These are phyloP conservation scores for Boletus reticuloceps DNA, from an alignment of 768 basidiomycete genomes.

Conservation along the genomic window DNA sequence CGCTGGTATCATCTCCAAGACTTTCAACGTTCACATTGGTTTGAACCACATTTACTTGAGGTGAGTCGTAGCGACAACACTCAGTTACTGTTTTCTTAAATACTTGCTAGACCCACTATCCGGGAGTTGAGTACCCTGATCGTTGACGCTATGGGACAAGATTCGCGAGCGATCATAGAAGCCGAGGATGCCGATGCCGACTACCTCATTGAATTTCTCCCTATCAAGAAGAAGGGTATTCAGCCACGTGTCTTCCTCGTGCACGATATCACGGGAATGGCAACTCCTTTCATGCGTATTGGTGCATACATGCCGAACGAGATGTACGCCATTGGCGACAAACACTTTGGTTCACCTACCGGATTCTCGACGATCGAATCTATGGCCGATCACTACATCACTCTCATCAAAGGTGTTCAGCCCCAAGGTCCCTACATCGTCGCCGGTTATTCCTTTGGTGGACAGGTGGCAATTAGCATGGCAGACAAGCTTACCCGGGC, in stretches of 20 bases:
- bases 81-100: not conserved
- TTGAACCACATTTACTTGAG: conserved; percentile 30
- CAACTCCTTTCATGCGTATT: conserved; percentile 32
- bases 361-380: conserved; percentile 30
- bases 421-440: conserved; percentile 27
- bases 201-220: conserved; percentile 29
- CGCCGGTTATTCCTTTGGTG: conserved; percentile 29
- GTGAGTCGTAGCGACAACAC: conserved; percentile 5
- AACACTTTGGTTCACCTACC: conserved; percentile 28
- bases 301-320: conserved; percentile 32
- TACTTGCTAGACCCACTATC: conserved; percentile 21
- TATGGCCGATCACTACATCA: conserved; percentile 32
- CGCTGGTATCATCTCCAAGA: conserved; percentile 28
- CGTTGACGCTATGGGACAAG: conserved; percentile 30
- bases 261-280: conserved; percentile 34
- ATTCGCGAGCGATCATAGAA: conserved; percentile 28
- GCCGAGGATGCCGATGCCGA: conserved; percentile 30
- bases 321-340: conserved; percentile 34
- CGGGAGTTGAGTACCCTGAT: conserved; percentile 26
- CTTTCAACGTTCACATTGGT: conserved; percentile 28
- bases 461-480: conserved; percentile 28
- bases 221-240: conserved; percentile 31
- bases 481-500: conserved; percentile 22
- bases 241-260: conserved; percentile 27
- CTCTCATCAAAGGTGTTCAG: conserved; percentile 26